Base-by-base conservation (phyloP, 2,329 filamentous ascomycete species). In the Fusarium buxicola region DNA sequence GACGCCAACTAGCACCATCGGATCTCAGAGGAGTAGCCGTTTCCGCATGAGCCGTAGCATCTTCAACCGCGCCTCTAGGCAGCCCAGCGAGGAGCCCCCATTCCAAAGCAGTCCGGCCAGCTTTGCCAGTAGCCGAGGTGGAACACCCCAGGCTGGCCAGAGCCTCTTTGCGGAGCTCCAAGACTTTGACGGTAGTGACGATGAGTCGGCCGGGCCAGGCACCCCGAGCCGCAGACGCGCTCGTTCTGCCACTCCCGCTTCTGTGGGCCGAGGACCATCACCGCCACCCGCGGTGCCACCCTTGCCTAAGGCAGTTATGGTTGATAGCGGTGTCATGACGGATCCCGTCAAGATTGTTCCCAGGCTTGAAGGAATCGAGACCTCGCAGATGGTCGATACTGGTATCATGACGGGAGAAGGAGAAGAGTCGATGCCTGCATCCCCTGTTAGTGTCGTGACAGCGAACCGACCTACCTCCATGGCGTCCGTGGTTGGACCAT, bases 91-190 rank as follows among this genome's bases (percentile, higher is more conserved):
- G 64, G 86, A 88, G 60, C 83, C 83, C 3, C 74, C 74, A 40
- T 77, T 86, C 60, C 82, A 82, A 38, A 84, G 85, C 71, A 90
- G 87, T 59, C 87, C 86, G 15, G 82, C 82, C 44, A 87, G 85
- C 71, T 81, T 84, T 61, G 78, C 76, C 15, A 82, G 79, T 58
- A 83, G 81, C 66, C 83, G 80, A 61, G 75, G 63, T 28, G 79
- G 78, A 40, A 86, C 84, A 4, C 80, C 85, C 9, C 78, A 84
- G 54, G 75, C 76, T 38, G 77, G 86, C 13, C 92, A 97, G 79
- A 98, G 91, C 71, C 81, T 99, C 46, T 96, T 95, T 74, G 93
- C 93, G 35, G 95, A 99, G 76, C 84, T 99, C 36, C 92, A 91
- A 49, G 92, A 92, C 65, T 80, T 97, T 38, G 89, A 87, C 60